These are phyloP conservation scores for Aeschynomene evenia DNA, from an alignment of 306 rosid genomes.

Conservation along the genomic window DNA sequence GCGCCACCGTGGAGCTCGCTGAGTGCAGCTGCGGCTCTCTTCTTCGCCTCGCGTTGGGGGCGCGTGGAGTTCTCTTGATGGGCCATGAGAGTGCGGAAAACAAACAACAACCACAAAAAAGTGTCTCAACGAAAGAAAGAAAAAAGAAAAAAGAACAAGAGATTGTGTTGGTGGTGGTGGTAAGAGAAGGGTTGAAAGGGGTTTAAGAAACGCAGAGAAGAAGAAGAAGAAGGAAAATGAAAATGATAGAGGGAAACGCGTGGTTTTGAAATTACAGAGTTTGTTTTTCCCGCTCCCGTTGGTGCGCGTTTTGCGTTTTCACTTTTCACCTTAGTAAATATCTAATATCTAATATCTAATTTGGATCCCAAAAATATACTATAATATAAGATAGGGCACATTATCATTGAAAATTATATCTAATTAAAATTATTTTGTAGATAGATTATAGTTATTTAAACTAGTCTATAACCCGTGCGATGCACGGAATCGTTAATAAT, in stretches of 20 bases:
- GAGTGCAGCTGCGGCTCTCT: slow-evolving; percentile 52
- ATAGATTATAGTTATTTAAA: no score
- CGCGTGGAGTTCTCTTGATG: slow-evolving; percentile 14
- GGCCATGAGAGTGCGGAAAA: slow-evolving; percentile 13
- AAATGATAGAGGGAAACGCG: neutral
- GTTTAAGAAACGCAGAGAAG: neutral
- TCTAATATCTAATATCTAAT: no score
- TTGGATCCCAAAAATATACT: no score
- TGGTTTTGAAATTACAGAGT: neutral
- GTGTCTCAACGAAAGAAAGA: no score
- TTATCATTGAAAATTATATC: no score
- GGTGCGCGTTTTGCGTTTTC: neutral
- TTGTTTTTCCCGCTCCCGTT: slow-evolving; percentile 14
- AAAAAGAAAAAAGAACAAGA: neutral
- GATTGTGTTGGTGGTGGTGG: neutral
- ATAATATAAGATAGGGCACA: no score
- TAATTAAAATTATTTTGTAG: no score
- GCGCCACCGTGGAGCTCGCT: slow-evolving; percentile 24
- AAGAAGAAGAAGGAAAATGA: neutral
- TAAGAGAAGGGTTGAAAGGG: neutral
- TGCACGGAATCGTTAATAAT: no score
- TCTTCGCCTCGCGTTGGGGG: slow-evolving; percentile 60
- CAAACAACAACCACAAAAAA: no score
- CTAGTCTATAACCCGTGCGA: no score
- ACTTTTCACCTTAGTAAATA: no score